phyloP scores from a whole-genome alignment of 164 flowering plant species.

The Saururus chinensis region DNA sequence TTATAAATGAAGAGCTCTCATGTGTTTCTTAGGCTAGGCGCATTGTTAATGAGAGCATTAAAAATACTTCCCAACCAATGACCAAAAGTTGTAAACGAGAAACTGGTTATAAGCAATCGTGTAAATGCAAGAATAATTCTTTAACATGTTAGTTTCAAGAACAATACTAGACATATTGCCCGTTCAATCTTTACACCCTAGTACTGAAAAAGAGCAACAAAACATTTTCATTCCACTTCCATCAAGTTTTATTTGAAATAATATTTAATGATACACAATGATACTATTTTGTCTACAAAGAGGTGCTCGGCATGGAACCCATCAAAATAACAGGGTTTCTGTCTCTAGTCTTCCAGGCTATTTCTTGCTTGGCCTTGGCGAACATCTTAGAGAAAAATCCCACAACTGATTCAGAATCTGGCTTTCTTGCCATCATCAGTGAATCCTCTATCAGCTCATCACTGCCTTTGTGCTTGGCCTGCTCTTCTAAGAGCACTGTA shows the following conservation, averaged over 20 bases:
- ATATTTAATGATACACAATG: neutral
- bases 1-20: no score
- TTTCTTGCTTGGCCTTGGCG: conserved; percentile 29
- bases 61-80: no score
- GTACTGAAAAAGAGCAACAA: neutral
- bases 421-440: conserved; percentile 14
- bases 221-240: neutral
- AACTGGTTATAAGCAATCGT: no score
- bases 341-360: conserved; percentile 18
- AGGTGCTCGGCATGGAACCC: conserved; percentile 73
- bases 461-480: neutral
- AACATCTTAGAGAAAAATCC: conserved; percentile 55
- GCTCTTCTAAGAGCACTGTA: conserved; percentile 5
- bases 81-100: no score
- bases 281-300: conserved; percentile 11
- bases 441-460: conserved; percentile 13
- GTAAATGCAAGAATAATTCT: no score
- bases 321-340: conserved; percentile 49
- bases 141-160: no score
- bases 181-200: no score
- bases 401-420: conserved; percentile 18
- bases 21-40: no score
- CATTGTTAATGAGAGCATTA: no score
- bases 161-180: no score
- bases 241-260: neutral